These are phyloP conservation scores for Lentinula aciculospora DNA, from an alignment of 768 basidiomycete genomes.

Conservation along the genomic window DNA sequence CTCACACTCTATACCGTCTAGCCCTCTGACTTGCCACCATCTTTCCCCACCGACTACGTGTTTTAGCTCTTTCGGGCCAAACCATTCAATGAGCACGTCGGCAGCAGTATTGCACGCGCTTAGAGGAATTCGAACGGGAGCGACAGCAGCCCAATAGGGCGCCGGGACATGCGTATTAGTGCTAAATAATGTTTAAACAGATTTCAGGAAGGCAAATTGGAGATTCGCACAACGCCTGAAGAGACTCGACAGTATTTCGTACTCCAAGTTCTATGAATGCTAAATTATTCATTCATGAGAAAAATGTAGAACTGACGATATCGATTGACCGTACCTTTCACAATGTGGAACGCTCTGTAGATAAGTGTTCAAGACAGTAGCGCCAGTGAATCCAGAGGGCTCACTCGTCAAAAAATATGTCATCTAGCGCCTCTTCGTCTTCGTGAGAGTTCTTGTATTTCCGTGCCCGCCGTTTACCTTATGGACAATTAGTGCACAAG, in stretches of 20 bases:
- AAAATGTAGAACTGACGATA: not conserved
- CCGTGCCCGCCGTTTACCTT: conserved; percentile 30
- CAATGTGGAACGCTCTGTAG: conserved; percentile 60
- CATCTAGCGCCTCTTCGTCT: conserved; percentile 46
- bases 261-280: conserved; percentile 64
- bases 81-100: conserved; percentile 63
- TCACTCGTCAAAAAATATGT: conserved; percentile 69
- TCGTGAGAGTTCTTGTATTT: conserved; percentile 28
- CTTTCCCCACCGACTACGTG: conserved; percentile 67
- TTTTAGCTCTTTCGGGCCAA: conserved; percentile 65
- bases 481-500: not conserved
- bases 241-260: conserved; percentile 64
- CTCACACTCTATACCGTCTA: conserved; percentile 63
- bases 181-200: conserved; percentile 19
- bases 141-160: conserved; percentile 59
- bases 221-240: conserved; percentile 52
- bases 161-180: conserved; percentile 69
- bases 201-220: not conserved
- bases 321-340: conserved; percentile 34
- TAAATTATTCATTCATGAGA: conserved; percentile 10
- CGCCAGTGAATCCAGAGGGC: conserved; percentile 10
- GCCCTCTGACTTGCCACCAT: conserved; percentile 78
- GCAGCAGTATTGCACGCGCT: conserved; percentile 54
- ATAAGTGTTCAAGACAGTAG: not conserved
- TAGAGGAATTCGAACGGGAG: conserved; percentile 53